Evolutionary conservation across 2,329 filamentous ascomycete genomes (phyloP).

Genomic region (Claviceps spartinae): DNA sequence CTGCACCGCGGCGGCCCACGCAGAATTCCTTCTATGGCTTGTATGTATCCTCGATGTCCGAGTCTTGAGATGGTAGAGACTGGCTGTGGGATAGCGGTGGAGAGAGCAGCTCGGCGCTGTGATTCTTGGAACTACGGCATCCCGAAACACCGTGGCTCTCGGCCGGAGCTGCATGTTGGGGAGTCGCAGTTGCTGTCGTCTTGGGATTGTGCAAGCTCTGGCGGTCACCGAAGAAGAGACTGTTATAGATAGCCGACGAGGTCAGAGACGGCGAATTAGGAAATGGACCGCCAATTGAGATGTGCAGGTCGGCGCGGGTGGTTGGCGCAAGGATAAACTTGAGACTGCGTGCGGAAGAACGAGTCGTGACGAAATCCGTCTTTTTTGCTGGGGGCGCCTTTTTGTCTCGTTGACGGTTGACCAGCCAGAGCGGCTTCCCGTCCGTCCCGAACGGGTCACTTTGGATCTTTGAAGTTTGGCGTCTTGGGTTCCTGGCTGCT

Average conservation of each 20-base stretch:
- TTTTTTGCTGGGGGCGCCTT: background rate
- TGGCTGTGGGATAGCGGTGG: constrained; percentile 20
- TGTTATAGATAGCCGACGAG: too few relatives aligned
- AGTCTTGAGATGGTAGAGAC: constrained; percentile 14
- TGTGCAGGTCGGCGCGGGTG: background rate
- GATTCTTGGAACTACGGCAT: constrained; percentile 20
- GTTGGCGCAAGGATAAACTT: background rate
- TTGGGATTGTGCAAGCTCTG: too few relatives aligned
- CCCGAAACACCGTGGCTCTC: constrained; percentile 36
- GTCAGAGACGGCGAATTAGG: too few relatives aligned
- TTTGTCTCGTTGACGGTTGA: background rate
- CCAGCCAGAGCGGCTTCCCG: background rate
- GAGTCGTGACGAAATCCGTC: background rate
- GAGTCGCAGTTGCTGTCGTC: background rate
- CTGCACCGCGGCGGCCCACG: constrained; percentile 61
- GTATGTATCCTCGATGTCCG: constrained; percentile 27
- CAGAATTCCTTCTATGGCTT: constrained; percentile 38
- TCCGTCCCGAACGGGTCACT: background rate
- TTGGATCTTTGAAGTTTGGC: background rate
- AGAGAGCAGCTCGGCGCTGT: constrained; percentile 16
- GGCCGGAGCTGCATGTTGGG: constrained; percentile 38
- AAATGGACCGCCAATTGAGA: background rate
- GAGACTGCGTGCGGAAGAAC: background rate
- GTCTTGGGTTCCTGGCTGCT: background rate
- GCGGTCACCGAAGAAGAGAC: too few relatives aligned